Evolutionary conservation across 2,329 filamentous ascomycete species (phyloP), one percentile per base, ranked within the genome.

Genomic region (Coniochaeta prunicola): DNA sequence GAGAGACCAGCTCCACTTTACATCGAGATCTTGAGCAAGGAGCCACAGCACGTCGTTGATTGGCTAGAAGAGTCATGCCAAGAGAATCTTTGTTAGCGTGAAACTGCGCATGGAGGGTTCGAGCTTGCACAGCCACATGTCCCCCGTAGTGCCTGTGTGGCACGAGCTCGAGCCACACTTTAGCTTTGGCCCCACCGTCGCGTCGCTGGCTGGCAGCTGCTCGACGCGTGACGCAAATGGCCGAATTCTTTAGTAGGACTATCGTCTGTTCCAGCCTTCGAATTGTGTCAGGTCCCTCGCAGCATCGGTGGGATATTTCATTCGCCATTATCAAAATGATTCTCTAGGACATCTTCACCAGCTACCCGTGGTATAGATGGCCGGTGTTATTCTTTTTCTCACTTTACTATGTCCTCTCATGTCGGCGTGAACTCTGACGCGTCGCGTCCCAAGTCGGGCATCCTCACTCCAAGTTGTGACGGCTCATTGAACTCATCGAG

Each of bases 401-500:
- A 26, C 57, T 62, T 64, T 61, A 59, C 63, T 61, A 74, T 74
- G 70, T 70, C 71, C 65, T 67, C 64, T 53, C 61, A 60, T 64
- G 58, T 53, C 50, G 64, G 62, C 65, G 66, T 64, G 53, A 65
- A 62, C 60, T 66, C 72, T 65, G 75, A 79, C 77, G 78, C 78
- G 79, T 79, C 79, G 76, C 80, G 77, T 74, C 74, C 72, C 60
- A 67, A 63, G 61, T 74, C 62, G 58, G 73, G 73, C 63, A 73
- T 76, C 64, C 69, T 76, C 63, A 77, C 73, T 55, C 70, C 76
- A 56, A 71, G 69, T 62, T 73, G 74, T 31, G 70, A 76, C 62
- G 69, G 68, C 61, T 75, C 69, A 61, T 65, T 74, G 58, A 73
- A 72, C 63, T 70, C 68, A 61, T 8, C 10, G 30, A 36, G 36